Percentiles rank a stretch among this genome's conserved stretches.
phyloP scores from a whole-genome alignment of 2,329 filamentous ascomycete genomes.

The Laburnicola sp. region DNA sequence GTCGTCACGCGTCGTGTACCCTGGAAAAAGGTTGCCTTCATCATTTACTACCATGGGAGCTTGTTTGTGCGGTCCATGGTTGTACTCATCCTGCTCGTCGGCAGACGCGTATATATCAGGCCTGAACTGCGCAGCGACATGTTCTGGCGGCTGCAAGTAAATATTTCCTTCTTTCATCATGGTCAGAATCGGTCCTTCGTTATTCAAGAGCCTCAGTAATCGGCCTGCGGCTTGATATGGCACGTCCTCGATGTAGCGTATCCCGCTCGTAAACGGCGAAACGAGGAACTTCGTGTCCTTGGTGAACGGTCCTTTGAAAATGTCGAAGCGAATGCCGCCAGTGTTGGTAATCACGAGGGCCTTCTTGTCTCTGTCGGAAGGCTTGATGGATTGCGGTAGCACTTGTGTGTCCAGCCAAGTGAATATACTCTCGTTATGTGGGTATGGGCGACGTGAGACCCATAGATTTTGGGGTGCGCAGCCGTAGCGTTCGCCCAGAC shows the following conservation, averaged over 20 bases:
- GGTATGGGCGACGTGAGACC: constrained; percentile 78
- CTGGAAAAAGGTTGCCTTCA: constrained; percentile 58
- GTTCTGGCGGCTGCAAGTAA: constrained; percentile 52
- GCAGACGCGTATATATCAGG: constrained; percentile 17
- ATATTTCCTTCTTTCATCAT: constrained; percentile 34
- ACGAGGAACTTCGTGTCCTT: constrained; percentile 83
- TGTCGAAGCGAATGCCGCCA: constrained; percentile 90
- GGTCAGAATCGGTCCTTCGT: constrained; percentile 56
- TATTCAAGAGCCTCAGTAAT: constrained; percentile 64
- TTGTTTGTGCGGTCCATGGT: constrained; percentile 8
- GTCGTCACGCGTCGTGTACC: constrained; percentile 90
- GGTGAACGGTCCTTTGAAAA: constrained; percentile 90
- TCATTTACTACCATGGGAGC: constrained; percentile 8
- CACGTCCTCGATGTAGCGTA: constrained; percentile 77
- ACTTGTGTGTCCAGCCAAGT: constrained; percentile 77
- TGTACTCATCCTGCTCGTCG: constrained; percentile 1
- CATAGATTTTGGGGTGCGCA: constrained; percentile 81
- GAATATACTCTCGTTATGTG: constrained; percentile 74
- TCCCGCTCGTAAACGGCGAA: constrained; percentile 81
- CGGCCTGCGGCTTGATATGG: constrained; percentile 74
- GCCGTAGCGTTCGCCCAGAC: constrained; percentile 75
- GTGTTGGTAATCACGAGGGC: constrained; percentile 82
- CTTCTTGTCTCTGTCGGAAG: constrained; percentile 56
- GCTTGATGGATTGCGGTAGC: constrained; percentile 67
- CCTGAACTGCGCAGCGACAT: constrained; percentile 38